A percentile compares a stretch with the other conserved stretches of the same genome.
These are phyloP conservation scores for Deinandra increscens DNA, from an alignment of 129 eudicot genomes.

Conservation along the genomic window DNA sequence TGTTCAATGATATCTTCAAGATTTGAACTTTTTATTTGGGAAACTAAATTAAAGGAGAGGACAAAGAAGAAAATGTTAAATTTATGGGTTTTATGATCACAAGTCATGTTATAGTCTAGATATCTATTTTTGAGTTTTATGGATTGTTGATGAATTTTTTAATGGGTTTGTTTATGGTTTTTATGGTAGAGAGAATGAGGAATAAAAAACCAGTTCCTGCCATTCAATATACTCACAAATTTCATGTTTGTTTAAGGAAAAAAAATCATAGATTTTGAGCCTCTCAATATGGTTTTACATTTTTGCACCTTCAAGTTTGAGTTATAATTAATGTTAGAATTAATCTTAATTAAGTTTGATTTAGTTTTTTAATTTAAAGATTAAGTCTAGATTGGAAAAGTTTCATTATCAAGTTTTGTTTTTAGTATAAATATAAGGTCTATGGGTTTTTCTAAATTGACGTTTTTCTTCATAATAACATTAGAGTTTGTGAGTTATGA, in stretches of 20 bases:
- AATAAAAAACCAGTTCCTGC: conserved; percentile 90
- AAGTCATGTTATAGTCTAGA: conserved; percentile 48
- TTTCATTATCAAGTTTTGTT: too few relatives aligned
- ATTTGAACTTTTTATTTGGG: background rate
- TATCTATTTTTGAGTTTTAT: conserved; percentile 29
- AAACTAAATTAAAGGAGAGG: background rate
- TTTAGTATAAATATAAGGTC: too few relatives aligned
- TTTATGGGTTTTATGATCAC: conserved; percentile 30
- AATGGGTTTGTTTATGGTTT: conserved; percentile 15
- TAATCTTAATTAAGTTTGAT: too few relatives aligned
- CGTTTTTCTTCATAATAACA: too few relatives aligned
- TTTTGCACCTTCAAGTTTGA: too few relatives aligned
- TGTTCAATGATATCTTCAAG: conserved; percentile 20
- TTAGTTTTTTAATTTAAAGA: too few relatives aligned
- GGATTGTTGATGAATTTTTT: conserved; percentile 21
- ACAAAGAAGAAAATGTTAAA: conserved; percentile 25
- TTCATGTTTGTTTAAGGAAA: conserved; percentile 21
- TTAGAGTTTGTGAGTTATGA: too few relatives aligned
- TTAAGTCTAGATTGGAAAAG: too few relatives aligned
- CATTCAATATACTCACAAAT: conserved; percentile 72
- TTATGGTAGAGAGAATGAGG: conserved; percentile 41
- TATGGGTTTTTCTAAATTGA: too few relatives aligned
- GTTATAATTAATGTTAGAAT: too few relatives aligned
- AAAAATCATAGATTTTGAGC: conserved; percentile 48
- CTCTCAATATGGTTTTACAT: conserved; percentile 41